phyloP scores from a whole-genome alignment of 192 early-diverging fungal species.

The Piromyces finnis region DNA sequence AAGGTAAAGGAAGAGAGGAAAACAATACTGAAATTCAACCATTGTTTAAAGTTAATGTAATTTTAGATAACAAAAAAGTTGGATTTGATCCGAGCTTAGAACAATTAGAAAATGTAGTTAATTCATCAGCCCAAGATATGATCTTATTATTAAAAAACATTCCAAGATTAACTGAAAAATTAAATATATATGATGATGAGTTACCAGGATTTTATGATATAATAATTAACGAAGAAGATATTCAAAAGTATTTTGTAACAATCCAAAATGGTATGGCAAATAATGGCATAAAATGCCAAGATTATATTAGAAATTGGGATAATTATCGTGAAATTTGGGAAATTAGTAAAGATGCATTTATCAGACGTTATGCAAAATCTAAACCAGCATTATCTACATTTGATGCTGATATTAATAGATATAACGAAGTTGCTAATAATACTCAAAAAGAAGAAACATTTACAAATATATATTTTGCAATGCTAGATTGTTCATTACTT shows the following conservation, averaged over 20 bases:
- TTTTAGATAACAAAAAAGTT: constrained; percentile 34
- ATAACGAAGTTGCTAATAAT: constrained; percentile 51
- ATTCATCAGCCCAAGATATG: constrained; percentile 28
- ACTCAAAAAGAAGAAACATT: constrained; percentile 48
- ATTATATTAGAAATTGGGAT: constrained; percentile 44
- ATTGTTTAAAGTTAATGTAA: constrained; percentile 43
- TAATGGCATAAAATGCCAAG: constrained; percentile 35
- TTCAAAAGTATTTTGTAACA: constrained; percentile 32
- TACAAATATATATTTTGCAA: constrained; percentile 41
- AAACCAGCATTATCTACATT: constrained; percentile 44
- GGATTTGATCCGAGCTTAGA: constrained; percentile 34
- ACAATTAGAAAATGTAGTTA: constrained; percentile 32
- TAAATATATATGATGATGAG: constrained; percentile 10
- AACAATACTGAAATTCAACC: constrained; percentile 32
- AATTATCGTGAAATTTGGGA: constrained; percentile 49
- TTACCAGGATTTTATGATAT: constrained; percentile 23
- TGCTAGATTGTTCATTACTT: constrained; percentile 34
- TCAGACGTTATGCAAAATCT: constrained; percentile 40
- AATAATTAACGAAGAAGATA: constrained; percentile 33
- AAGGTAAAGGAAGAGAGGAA: constrained; percentile 28
- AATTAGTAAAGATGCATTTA: constrained; percentile 53
- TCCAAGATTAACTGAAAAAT: constrained; percentile 16
- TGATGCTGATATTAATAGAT: constrained; percentile 45
- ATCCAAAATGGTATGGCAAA: constrained; percentile 38
- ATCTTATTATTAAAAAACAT: constrained; percentile 31